Evolutionary conservation across 805 yeast species (phyloP).

Genomic region (Metschnikowia kofuensis): DNA sequence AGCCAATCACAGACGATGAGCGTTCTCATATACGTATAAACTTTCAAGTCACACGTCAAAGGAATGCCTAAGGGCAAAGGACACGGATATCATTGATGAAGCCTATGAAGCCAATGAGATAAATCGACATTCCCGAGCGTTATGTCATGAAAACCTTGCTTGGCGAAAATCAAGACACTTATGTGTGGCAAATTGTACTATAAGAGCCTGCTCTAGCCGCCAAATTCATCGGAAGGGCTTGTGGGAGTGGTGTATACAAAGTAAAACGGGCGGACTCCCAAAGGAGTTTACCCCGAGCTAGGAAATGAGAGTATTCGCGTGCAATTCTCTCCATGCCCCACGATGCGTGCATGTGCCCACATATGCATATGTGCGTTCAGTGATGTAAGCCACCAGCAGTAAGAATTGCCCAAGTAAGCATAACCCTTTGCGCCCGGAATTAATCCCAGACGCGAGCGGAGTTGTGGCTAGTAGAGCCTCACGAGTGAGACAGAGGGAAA

Average conservation of each 20-base stretch:
- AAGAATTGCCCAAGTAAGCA: no score
- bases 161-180: no score
- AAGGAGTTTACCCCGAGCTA: neutral
- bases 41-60: no score
- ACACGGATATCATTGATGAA: no score
- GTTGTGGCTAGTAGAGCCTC: conserved; percentile 1
- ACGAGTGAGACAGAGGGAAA: neutral
- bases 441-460: neutral
- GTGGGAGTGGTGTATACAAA: neutral
- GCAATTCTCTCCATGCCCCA: neutral
- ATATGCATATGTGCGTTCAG: neutral
- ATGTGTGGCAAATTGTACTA: no score
- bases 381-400: neutral
- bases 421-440: neutral
- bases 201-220: no score
- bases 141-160: no score
- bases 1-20: no score
- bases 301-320: neutral
- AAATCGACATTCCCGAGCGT: no score
- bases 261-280: neutral
- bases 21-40: no score
- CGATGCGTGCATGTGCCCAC: neutral
- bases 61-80: no score
- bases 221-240: neutral
- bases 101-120: no score